Evolutionary conservation across 139 green algal genomes (phyloP).

Genomic region (Penium margaritaceum): DNA sequence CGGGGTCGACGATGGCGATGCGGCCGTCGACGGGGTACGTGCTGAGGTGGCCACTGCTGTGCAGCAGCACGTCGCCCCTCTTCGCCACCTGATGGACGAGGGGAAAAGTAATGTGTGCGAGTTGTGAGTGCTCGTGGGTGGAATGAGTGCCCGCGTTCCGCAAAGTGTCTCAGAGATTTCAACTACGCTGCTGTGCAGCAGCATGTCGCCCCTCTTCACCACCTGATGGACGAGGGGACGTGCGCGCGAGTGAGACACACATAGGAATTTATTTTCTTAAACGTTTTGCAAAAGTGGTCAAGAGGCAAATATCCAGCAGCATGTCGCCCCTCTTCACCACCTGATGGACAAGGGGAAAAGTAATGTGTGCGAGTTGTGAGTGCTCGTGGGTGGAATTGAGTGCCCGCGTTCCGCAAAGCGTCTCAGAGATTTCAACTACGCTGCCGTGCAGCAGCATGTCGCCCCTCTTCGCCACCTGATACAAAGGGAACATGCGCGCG

Average conservation of each 20-base stretch:
- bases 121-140: too few species aligned
- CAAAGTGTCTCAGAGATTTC: too few species aligned
- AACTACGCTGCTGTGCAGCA: conserved; percentile 17
- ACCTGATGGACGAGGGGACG: conserved; percentile 8
- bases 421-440: too few species aligned
- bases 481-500: too few species aligned
- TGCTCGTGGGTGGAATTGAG: too few species aligned
- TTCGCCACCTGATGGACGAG: conserved; percentile 6
- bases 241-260: too few species aligned
- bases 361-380: too few species aligned
- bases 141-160: too few species aligned
- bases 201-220: not conserved
- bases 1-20: conserved; percentile 24
- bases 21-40: conserved; percentile 10
- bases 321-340: not conserved
- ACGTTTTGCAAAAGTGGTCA: too few species aligned
- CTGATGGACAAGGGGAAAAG: conserved; percentile 5
- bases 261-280: too few species aligned
- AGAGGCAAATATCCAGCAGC: conserved; percentile 14
- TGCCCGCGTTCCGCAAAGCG: too few species aligned
- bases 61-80: not conserved
- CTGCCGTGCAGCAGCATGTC: conserved; percentile 9
- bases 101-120: too few species aligned
- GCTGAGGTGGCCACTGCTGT: conserved; percentile 20
- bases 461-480: not conserved